A percentile compares a stretch with the other conserved stretches of the same genome.
Conservation (phyloP, 1,139 yeast species). For the Yamadazyma spencermartinsiae region DNA sequence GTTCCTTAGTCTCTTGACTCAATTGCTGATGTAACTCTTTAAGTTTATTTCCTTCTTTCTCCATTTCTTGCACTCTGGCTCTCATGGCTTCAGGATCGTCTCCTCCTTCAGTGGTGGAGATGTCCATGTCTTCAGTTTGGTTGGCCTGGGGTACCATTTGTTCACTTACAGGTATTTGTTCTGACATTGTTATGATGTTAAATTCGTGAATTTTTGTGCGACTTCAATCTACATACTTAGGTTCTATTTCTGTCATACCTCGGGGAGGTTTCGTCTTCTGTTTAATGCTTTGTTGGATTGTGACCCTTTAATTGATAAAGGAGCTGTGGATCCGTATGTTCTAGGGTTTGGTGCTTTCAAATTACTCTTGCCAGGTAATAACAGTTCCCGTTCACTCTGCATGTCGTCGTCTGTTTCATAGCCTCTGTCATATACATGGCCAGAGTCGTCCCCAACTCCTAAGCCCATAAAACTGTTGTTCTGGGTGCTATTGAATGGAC, state of each 20-base stretch:
- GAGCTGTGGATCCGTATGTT: conserved; percentile 23
- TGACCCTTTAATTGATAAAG: conserved; percentile 14
- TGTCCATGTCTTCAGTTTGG: conserved; percentile 1
- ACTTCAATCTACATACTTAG: not conserved
- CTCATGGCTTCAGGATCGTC: conserved; percentile 5
- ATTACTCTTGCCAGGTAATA: conserved; percentile 24
- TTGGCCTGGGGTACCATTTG: not conserved
- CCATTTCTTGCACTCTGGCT: conserved; percentile 26
- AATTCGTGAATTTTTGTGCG: not conserved
- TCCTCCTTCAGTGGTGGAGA: not conserved
- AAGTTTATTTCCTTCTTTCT: conserved; percentile 28
- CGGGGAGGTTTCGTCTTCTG: conserved; percentile 39
- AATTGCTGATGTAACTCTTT: conserved; percentile 26
- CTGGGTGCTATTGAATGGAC: conserved; percentile 11
- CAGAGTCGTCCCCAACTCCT: conserved; percentile 29
- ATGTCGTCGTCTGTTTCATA: conserved; percentile 50
- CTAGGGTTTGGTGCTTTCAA: conserved; percentile 2
- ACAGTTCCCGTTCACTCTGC: conserved; percentile 32
- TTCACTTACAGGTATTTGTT: conserved; percentile 17
- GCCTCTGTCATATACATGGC: conserved; percentile 33
- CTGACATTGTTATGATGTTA: conserved; percentile 18
- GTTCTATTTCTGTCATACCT: conserved; percentile 6
- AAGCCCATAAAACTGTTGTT: conserved; percentile 40
- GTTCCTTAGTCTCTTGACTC: conserved; percentile 11
- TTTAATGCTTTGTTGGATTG: conserved; percentile 17